A percentile compares a stretch with the other conserved stretches of the same genome.
Conservation (phyloP, 202 grass and related monocot species). For the Digitaria exilis region DNA sequence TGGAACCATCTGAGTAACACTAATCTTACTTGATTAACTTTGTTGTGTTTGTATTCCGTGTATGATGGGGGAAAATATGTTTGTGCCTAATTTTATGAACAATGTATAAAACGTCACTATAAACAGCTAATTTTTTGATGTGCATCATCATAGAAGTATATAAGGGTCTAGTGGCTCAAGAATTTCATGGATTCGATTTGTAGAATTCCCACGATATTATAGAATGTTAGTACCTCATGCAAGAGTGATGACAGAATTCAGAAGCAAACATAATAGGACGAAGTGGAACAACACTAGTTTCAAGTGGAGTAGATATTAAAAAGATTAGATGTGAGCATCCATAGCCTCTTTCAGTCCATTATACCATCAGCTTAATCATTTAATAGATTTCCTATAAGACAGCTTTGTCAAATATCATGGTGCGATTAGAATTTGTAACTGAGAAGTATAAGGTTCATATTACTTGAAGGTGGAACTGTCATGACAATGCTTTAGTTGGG, state of each 20-base stretch:
- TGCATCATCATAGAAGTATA: slow-evolving; percentile 1
- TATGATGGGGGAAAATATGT: not conserved
- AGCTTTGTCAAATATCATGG: not conserved
- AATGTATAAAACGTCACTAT: not conserved
- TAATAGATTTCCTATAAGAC: not conserved
- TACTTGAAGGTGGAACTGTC: slow-evolving; percentile 17
- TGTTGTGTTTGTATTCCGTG: not conserved
- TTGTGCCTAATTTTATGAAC: not conserved
- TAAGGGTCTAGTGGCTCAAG: not conserved
- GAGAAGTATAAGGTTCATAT: not conserved
- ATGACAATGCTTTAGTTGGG: not conserved
- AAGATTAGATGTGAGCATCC: not conserved
- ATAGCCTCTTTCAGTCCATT: slow-evolving; percentile 8
- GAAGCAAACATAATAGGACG: not conserved
- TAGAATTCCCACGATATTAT: not conserved
- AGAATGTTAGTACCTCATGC: slow-evolving; percentile 15
- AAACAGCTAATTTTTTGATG: not conserved
- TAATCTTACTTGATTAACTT: slow-evolving; percentile 20
- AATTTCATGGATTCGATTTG: not conserved
- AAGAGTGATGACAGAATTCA: not conserved
- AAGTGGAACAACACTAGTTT: slow-evolving; percentile 19
- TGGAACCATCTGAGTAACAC: slow-evolving; percentile 13
- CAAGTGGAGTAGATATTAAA: not conserved
- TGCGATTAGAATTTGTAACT: not conserved
- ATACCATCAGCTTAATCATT: slow-evolving; percentile 14